Evolutionary conservation across 1,284 basidiomycete species (phyloP).

Genomic region (Puccinia coronata): DNA sequence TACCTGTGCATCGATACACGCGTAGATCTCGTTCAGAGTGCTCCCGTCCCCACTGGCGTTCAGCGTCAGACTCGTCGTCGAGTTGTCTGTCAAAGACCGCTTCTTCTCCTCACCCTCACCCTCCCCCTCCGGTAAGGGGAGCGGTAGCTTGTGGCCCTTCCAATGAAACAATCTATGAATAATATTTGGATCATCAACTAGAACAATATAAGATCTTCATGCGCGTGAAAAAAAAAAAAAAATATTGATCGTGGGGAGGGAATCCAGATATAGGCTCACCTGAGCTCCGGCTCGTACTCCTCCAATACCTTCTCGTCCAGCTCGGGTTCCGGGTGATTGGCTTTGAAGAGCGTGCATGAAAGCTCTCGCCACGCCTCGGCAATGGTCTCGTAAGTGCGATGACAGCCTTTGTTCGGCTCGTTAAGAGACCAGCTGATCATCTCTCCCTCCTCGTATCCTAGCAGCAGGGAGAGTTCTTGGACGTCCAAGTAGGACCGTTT

Average conservation of each 20-base stretch:
- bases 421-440: constrained; percentile 49
- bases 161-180: constrained; percentile 47
- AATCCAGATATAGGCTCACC: constrained; percentile 11
- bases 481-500: constrained; percentile 45
- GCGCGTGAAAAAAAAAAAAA: constrained; percentile 2
- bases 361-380: constrained; percentile 48
- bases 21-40: constrained; percentile 44
- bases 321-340: not conserved
- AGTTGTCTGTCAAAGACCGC: constrained; percentile 26
- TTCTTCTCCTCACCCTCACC: not conserved
- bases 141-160: constrained; percentile 33
- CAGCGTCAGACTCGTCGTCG: constrained; percentile 40
- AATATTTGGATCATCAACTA: not conserved
- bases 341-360: not conserved
- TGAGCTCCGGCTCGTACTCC: constrained; percentile 29
- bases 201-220: not conserved
- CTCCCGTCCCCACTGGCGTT: constrained; percentile 6
- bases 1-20: constrained; percentile 48
- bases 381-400: constrained; percentile 48
- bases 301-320: not conserved
- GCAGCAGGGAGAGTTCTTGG: constrained; percentile 35
- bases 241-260: not conserved
- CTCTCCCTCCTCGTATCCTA: constrained; percentile 49
- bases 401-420: constrained; percentile 49
- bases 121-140: constrained; percentile 44